Base-by-base conservation (phyloP, 805 yeast genomes). In the Hanseniaspora lachancei region DNA sequence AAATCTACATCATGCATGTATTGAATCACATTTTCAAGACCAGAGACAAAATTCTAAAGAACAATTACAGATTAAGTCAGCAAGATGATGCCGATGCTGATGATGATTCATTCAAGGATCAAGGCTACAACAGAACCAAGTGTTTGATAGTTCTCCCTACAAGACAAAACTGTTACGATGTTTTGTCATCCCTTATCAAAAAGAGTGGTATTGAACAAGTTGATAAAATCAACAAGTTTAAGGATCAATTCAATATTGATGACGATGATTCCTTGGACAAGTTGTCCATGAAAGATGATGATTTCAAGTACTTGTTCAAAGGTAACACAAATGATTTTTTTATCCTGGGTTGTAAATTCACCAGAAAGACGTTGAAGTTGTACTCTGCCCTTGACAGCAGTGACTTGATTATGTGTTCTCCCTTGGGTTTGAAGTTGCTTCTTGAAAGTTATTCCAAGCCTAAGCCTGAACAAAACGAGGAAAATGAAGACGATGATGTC, bases 321-420 rank as follows among this genome's bases (percentile, higher is more conserved):
- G 98, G 98, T 15, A 91, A 89, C 70, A 80, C 89, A 15, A 86
- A 86, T 64, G 98, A 93, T 72, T 83, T 86, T 70, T 93, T 93
- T 69, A 84, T 93, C 54, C 62, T 93, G 6, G 97, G 98, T n/a
- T 63, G 87, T 39, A 93, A 91, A 68, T 81, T 89, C 68, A 88
- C 97, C 1, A 77, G 96, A 64, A 91, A 89, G 66, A 77, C 95
- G 0, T 65, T 91, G 57, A 89, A 89, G 68, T 71, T 93, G 36
- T 93, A 84, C 68, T 77, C 96, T 15, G 80, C 87, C 24, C 88
- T 88, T 64, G 86, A 86, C 64, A 79, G 81, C 47, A 82, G 95
- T 1, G 98, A 93, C 69, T 73, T 93, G 18, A 81, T 93, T 15
- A 67, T 93, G 29, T 96, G 96, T 44, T 88, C 96, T 8, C 97